Conservation (phyloP, 257 asterid species). For the Nicotiana paniculata region DNA sequence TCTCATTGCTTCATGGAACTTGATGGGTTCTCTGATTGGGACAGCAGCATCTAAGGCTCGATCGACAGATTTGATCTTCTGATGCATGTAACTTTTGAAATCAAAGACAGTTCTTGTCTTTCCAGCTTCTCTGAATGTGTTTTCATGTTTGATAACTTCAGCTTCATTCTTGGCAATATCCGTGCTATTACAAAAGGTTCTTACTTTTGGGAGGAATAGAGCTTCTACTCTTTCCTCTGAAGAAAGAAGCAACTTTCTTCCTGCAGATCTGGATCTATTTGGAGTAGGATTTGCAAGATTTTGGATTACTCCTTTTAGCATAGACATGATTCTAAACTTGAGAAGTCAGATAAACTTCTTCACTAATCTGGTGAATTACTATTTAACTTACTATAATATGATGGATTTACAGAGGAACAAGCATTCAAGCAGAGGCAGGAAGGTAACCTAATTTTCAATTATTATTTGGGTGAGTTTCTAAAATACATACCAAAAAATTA, state of each 20-base stretch:
- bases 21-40: slow-evolving; percentile 25
- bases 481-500: not conserved
- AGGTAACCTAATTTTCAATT: not conserved
- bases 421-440: not conserved
- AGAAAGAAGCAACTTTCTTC: not conserved
- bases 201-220: not conserved
- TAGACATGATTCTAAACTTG: not conserved
- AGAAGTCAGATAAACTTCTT: not conserved
- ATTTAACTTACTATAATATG: not conserved
- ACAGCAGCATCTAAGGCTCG: slow-evolving; percentile 42
- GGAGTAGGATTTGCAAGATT: not conserved
- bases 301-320: not conserved
- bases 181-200: not conserved
- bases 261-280: not conserved
- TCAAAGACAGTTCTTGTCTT: not conserved
- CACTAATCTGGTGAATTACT: not conserved
- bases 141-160: not conserved
- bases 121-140: not conserved
- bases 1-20: slow-evolving; percentile 46
- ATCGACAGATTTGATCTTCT: slow-evolving; percentile 37
- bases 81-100: slow-evolving; percentile 35
- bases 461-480: not conserved
- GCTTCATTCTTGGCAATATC: not conserved
- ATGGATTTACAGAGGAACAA: not conserved
- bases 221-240: not conserved